Conservation (phyloP, 192 early-diverging fungal genomes). For the Ambispora gerdemannii region DNA sequence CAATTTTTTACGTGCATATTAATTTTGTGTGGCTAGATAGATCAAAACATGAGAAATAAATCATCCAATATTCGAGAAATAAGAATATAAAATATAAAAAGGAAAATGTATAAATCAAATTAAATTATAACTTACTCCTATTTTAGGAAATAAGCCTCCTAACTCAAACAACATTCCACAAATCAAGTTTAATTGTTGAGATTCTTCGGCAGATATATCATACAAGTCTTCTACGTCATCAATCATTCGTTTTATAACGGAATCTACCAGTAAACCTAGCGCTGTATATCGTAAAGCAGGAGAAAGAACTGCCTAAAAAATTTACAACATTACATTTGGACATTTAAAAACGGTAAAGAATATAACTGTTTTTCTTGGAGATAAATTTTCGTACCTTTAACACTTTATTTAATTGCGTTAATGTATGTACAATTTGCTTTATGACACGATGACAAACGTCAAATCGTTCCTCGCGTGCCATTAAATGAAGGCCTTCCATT, state of each 20-base stretch:
- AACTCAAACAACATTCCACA: conserved; percentile 39
- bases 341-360: too few relatives aligned
- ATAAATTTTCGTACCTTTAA: conserved; percentile 49
- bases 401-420: conserved; percentile 46
- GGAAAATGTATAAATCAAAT: conserved; percentile 1
- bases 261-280: conserved; percentile 36
- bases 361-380: conserved; percentile 33
- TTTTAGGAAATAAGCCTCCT: conserved; percentile 38
- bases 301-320: too few relatives aligned
- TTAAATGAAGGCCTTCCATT: conserved; percentile 37
- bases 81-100: neutral
- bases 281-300: conserved; percentile 34
- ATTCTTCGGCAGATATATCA: conserved; percentile 44
- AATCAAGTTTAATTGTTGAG: conserved; percentile 38
- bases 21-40: conserved; percentile 23
- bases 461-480: conserved; percentile 43
- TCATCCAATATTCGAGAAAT: too few relatives aligned
- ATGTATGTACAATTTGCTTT: conserved; percentile 49
- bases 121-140: conserved; percentile 28
- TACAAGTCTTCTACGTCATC: conserved; percentile 37
- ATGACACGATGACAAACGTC: conserved; percentile 47
- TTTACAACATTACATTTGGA: too few relatives aligned
- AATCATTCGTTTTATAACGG: conserved; percentile 31
- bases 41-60: too few relatives aligned
- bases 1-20: conserved; percentile 31